Evolutionary conservation across 805 yeast species (phyloP), one percentile per base, ranked within the genome.

Genomic region (Candida boidinii): DNA sequence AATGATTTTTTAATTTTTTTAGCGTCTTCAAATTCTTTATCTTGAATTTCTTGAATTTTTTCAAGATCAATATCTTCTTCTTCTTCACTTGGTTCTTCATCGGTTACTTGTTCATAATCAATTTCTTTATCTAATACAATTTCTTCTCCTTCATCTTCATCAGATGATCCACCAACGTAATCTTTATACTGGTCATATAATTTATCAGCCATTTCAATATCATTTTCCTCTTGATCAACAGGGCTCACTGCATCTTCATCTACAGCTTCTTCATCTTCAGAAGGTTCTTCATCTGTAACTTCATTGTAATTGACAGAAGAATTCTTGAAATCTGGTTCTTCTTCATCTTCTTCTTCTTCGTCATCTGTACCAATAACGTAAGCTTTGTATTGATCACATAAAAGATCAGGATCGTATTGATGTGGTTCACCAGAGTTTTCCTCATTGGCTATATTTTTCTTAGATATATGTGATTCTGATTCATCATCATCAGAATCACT

Each of bases 71-170:
- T 40, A 4, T 30, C 49, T 2, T 44, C 53, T n/a, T 45, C 47
- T 13, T 48, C 56, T 11, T 53, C 69, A 26, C 72, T 62, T 17
- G 73, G 69, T 39, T 77, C 84, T 39, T 73, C 78, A 48, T 80
- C 88, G 0, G 87, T 78, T 5, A 76, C 66, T 46, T 73, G 72
- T 45, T 73, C 73, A 45, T 79, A 72, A 44, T 74, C 56, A 5
- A 66, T 51, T 9, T 50, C 45, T 7, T 64, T 60, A 37, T 65
- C 57, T 5, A 53, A 37, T 26, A 44, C 58, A 7, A 47, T 48
- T 2, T 23, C 37, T 10, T 36, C 56, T 5, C 51, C 64, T 5
- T 53, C 60, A 20, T 66, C 73, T 20, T 61, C 70, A 29, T 63
- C 70, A 1, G 68, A 58, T 0, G 66, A 60, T 9, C 60, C 73